These are phyloP conservation scores for Cladosporium sp. DNA, from an alignment of 2,329 filamentous ascomycete species.

Conservation along the genomic window DNA sequence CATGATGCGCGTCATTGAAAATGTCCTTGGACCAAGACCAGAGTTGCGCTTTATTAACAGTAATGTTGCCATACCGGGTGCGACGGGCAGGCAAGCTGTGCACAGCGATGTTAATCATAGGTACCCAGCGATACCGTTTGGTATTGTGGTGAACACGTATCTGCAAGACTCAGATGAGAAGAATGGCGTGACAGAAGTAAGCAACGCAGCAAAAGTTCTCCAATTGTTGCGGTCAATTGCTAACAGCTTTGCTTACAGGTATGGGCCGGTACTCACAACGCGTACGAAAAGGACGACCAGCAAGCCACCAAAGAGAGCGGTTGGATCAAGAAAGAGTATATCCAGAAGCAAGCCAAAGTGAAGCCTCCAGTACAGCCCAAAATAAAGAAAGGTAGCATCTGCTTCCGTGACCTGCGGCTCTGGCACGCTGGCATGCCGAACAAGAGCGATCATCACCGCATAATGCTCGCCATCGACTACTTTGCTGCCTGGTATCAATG, in stretches of 20 bases:
- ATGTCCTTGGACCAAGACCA: conserved; percentile 35
- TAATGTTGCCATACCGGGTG: conserved; percentile 36
- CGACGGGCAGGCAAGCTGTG: conserved; percentile 32
- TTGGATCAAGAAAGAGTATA: conserved; percentile 37
- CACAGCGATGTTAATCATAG: conserved; percentile 40
- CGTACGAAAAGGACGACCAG: conserved; percentile 37
- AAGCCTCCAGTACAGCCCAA: conserved; percentile 42
- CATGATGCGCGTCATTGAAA: conserved; percentile 24
- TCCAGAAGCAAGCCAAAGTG: conserved; percentile 36
- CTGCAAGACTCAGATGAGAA: conserved; percentile 47
- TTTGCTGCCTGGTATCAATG: conserved; percentile 42
- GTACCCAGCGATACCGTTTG: conserved; percentile 43
- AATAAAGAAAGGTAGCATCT: conserved; percentile 47
- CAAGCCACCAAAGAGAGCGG: conserved; percentile 25
- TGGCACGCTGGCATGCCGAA: conserved; percentile 57
- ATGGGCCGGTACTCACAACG: conserved; percentile 52
- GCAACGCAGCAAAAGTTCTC: neutral
- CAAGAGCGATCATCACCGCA: conserved; percentile 41
- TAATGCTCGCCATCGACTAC: conserved; percentile 46
- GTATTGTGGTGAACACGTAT: conserved; percentile 49
- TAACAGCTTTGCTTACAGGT: neutral
- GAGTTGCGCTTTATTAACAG: conserved; percentile 37
- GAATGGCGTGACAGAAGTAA: conserved; percentile 52
- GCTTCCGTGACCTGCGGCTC: conserved; percentile 50
- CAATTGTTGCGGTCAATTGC: neutral